Conservation (phyloP, 257 asterid species). For the Solanum chmielewskii region DNA sequence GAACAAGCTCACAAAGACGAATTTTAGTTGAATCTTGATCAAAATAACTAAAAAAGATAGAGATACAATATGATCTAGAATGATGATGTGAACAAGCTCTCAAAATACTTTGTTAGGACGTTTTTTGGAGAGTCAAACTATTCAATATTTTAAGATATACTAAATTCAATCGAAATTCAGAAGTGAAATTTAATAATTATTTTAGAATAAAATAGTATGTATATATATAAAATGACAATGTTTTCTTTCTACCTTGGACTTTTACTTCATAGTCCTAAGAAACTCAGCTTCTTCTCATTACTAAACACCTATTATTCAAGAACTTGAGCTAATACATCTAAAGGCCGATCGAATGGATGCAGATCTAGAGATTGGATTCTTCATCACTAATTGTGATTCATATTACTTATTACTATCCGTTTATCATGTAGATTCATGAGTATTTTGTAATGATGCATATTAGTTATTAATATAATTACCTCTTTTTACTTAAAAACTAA, state of each 20-base stretch:
- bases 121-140: no score
- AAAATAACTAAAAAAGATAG: neutral
- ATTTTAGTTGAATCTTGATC: neutral
- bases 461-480: neutral
- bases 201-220: no score
- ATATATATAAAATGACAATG: no score
- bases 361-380: no score
- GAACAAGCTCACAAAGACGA: accelerated
- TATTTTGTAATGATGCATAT: neutral
- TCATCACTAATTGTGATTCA: neutral
- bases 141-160: no score
- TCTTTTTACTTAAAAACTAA: neutral
- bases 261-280: neutral
- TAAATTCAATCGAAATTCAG: no score
- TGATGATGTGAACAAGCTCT: no score
- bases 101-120: no score
- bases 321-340: no score
- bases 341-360: no score
- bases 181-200: no score
- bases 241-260: neutral
- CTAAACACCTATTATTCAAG: neutral
- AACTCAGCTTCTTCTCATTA: neutral
- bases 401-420: neutral
- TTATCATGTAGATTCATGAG: neutral
- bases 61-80: neutral